Conservation (phyloP, 192 early-diverging fungal genomes). For the Backusella australiensis region DNA sequence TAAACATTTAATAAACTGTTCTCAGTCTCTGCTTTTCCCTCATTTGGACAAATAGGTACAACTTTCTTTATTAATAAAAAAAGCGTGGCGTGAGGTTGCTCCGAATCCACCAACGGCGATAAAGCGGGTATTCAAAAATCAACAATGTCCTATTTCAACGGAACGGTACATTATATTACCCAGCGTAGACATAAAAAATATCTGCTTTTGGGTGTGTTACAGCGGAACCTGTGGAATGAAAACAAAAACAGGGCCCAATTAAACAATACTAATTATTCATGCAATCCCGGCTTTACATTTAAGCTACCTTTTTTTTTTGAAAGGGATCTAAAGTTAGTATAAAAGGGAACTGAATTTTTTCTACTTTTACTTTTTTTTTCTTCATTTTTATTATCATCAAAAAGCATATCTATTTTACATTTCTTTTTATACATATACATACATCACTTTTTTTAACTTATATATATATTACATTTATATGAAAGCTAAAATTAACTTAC, state of each 20-base stretch:
- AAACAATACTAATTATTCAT: not conserved
- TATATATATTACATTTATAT: not conserved
- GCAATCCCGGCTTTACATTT: conserved; percentile 11
- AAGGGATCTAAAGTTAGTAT: not conserved
- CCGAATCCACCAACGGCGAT: not conserved
- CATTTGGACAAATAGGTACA: not conserved
- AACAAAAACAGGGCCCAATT: not conserved
- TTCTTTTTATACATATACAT: not conserved
- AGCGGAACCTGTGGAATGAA: not conserved
- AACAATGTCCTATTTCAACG: not conserved
- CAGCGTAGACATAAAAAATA: not conserved
- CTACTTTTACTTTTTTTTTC: not conserved
- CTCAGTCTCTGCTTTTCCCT: not conserved
- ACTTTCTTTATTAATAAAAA: not conserved
- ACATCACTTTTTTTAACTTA: not conserved
- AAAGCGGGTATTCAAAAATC: not conserved
- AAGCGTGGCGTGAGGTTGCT: not conserved
- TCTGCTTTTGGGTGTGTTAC: not conserved
- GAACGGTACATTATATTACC: conserved; percentile 3
- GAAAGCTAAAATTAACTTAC: conserved; percentile 13
- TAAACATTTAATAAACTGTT: not conserved
- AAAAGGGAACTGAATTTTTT: not conserved
- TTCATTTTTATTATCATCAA: not conserved
- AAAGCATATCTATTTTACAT: not conserved
- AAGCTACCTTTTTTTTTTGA: not conserved